Percentiles rank a stretch among this genome's conserved stretches.
Evolutionary conservation across 2,329 filamentous ascomycete species (phyloP).

Genomic region (Eutypa lata): DNA sequence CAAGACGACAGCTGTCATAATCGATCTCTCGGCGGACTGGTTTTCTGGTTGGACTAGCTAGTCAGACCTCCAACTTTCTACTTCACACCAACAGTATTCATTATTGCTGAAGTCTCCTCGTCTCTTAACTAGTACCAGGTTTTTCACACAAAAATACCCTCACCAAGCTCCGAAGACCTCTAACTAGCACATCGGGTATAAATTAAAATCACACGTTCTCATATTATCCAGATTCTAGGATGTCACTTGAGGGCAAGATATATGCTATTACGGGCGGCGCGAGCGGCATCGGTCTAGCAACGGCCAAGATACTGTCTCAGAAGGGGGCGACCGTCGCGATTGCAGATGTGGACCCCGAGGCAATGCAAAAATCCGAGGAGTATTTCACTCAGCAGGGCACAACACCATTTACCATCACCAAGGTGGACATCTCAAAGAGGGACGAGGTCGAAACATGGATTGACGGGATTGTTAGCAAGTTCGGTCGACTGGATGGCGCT

Average conservation of each 20-base stretch:
- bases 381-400: conserved; percentile 23
- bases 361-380: conserved; percentile 21
- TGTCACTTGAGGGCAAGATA: conserved; percentile 28
- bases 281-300: conserved; percentile 32
- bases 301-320: conserved; percentile 26
- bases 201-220: no score
- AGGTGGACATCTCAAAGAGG: conserved; percentile 46
- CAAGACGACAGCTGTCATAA: no score
- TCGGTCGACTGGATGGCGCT: conserved; percentile 52
- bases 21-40: no score
- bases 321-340: conserved; percentile 28
- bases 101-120: no score
- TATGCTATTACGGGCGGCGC: conserved; percentile 41
- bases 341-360: conserved; percentile 25
- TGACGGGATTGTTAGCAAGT: conserved; percentile 39
- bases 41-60: no score
- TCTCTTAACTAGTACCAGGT: no score
- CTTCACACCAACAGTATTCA: no score
- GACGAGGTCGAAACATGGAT: conserved; percentile 51
- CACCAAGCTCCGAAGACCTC: no score
- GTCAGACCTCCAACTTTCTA: no score
- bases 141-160: no score
- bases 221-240: no score
- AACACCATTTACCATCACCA: conserved; percentile 31
- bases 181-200: no score